These are phyloP conservation scores for Senecio squalidus DNA, from an alignment of 140 eudicot species.

Conservation along the genomic window DNA sequence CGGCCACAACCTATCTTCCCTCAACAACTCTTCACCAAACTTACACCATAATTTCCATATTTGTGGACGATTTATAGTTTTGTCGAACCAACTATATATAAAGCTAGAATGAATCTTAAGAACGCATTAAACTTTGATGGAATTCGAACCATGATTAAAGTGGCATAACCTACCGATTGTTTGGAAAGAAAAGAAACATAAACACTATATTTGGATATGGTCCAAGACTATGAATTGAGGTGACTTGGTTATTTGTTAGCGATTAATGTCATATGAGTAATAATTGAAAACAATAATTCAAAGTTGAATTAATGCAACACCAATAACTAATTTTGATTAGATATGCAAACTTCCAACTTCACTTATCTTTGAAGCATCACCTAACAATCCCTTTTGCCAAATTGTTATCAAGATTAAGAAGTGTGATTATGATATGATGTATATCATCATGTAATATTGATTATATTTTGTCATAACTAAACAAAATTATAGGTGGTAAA, in stretches of 20 bases:
- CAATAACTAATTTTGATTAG: constrained; percentile 34
- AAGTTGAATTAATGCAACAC: constrained; percentile 21
- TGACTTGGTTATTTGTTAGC: constrained; percentile 6
- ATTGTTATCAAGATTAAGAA: constrained; percentile 10
- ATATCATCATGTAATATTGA: constrained; percentile 19
- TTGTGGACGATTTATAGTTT: neutral
- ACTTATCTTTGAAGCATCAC: constrained; percentile 27
- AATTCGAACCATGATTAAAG: neutral
- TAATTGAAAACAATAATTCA: constrained; percentile 20
- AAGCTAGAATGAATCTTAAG: no score
- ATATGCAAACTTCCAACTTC: constrained; percentile 26
- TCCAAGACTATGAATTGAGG: neutral
- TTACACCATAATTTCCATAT: neutral
- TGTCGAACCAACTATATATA: neutral
- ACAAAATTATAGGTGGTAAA: neutral
- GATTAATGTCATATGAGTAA: constrained; percentile 7
- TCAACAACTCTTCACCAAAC: no score
- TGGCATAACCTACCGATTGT: neutral
- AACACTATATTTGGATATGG: neutral
- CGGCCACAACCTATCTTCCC: no score
- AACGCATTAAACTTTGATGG: neutral
- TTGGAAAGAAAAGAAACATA: neutral
- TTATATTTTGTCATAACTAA: neutral
- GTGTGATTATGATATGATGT: constrained; percentile 5
- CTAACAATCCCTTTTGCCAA: constrained; percentile 11